Percentiles rank a stretch among this genome's conserved stretches.
Evolutionary conservation across 176 grass and related monocot genomes (phyloP).

Genomic region (Phoenix roebelenii): DNA sequence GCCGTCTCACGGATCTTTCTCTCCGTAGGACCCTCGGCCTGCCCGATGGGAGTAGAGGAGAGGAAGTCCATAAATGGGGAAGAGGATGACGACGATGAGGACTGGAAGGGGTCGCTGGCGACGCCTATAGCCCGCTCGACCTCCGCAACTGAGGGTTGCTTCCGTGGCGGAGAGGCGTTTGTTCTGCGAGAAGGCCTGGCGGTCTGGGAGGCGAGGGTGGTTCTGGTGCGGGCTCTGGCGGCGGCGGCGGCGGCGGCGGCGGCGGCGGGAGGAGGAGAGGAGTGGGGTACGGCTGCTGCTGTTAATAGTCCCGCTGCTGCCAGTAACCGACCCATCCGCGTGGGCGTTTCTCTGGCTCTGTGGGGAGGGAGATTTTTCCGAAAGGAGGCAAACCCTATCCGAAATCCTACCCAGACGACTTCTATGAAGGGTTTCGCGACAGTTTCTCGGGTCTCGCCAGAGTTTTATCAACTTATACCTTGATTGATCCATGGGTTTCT

Average conservation of each 20-base stretch:
- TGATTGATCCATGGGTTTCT: no score
- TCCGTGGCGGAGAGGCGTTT: slow-evolving; percentile 3
- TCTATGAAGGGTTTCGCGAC: no score
- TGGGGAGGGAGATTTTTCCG: no score
- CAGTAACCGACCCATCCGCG: no score
- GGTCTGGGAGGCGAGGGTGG: slow-evolving; percentile 1
- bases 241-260: background rate
- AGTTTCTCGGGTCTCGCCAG: no score
- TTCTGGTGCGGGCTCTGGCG: background rate
- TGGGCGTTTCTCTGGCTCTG: no score
- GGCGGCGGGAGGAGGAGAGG: background rate
- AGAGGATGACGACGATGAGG: slow-evolving; percentile 24
- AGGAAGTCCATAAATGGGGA: slow-evolving; percentile 46
- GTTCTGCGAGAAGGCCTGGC: background rate
- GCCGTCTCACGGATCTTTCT: slow-evolving; percentile 61
- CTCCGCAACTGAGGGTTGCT: slow-evolving; percentile 44
- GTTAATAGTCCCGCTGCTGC: no score
- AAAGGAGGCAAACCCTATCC: no score
- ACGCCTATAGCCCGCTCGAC: slow-evolving; percentile 69
- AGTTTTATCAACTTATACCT: no score
- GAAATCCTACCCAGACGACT: no score
- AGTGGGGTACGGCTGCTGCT: background rate
- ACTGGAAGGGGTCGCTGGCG: slow-evolving; percentile 14
- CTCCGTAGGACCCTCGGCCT: slow-evolving; percentile 48
- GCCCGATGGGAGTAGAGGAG: slow-evolving; percentile 43